Evolutionary conservation across 2,329 filamentous ascomycete species (phyloP).

Genomic region (Alternaria dauci): DNA sequence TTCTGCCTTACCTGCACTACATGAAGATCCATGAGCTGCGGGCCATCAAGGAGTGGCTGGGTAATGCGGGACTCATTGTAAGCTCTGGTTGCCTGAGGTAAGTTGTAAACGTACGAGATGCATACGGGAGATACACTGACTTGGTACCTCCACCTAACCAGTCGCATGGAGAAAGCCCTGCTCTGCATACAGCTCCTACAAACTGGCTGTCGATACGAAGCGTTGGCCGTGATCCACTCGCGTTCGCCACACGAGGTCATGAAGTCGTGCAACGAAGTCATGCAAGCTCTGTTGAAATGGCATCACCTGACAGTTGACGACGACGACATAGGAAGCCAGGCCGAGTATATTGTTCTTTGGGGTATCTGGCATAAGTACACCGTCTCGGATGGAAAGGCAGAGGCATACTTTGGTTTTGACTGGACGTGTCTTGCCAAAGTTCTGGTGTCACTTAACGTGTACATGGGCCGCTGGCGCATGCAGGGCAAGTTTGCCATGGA

Average conservation of each 20-base stretch:
- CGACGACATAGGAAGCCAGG: slow-evolving; percentile 8
- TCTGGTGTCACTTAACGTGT: slow-evolving; percentile 39
- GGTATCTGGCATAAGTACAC: slow-evolving; percentile 27
- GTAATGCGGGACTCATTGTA: slow-evolving; percentile 19
- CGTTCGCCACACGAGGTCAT: slow-evolving; percentile 36
- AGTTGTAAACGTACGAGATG: neutral
- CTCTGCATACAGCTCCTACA: slow-evolving; percentile 39
- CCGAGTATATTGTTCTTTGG: slow-evolving; percentile 30
- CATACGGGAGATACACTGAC: neutral
- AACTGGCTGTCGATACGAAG: slow-evolving; percentile 37
- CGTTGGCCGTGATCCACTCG: slow-evolving; percentile 40
- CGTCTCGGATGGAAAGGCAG: slow-evolving; percentile 11
- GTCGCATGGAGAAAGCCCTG: slow-evolving; percentile 39
- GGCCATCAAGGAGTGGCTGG: slow-evolving; percentile 31
- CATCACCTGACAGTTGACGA: slow-evolving; percentile 30
- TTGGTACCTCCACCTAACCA: neutral
- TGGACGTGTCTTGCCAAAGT: slow-evolving; percentile 31
- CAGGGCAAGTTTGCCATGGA: slow-evolving; percentile 35
- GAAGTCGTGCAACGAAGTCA: slow-evolving; percentile 36
- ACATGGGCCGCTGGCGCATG: slow-evolving; percentile 41
- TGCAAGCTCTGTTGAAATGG: slow-evolving; percentile 34
- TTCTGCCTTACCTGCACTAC: slow-evolving; percentile 31
- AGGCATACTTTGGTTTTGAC: slow-evolving; percentile 35
- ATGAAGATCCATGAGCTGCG: slow-evolving; percentile 41
- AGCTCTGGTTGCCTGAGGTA: slow-evolving; percentile 25